Base-by-base conservation (phyloP, 2,329 filamentous ascomycete genomes). In the Trichothecium sympodiale region DNA sequence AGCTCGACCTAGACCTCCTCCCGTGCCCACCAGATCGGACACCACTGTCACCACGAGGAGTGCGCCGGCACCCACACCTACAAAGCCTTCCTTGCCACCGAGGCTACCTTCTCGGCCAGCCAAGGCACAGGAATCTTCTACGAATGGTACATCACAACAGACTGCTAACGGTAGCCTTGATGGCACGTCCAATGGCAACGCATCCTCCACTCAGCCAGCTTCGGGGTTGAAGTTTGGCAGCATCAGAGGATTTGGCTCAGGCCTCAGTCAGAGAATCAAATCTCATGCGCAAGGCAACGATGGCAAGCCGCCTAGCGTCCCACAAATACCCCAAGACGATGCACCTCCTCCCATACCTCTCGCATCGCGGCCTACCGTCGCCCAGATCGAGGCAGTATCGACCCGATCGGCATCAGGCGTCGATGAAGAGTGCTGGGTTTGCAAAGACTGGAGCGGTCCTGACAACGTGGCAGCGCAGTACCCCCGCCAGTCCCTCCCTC, bases 371-470 rank as follows among this genome's bases (percentile, higher is more conserved):
- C 73, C 73, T 3, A 65, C 66, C 3, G 48, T 55, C 9, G 58
- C 64, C n/a, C 64, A 74, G 44, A 67, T 75, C 23, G 58, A 69
- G 36, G 62, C 65, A 3, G 57, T 55, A 5, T 53, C 57, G 10
- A 48, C 54, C 30, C 57, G 57, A 32, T 44, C 48, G 10, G 43
- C 50, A 10, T 41, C 20, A 10, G 20, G 20, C 15, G 15, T 18
- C 7, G 44, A 48, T 13, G 47, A 51, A 20, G 55, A 59, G n/a
- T 96, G 91, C 54, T 67, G 94, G 35, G 64, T 77, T 39, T 96
- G 91, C 54, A 77, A 88, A 44, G 88, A 96, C 60, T 96, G 93
- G 57, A 87, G 84, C 6, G 77, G 61, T 0, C 81, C 86, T 0
- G 91, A 96, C 57, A 58, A 59, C 12, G 79, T 93, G 45, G 89